Evolutionary conservation across 106 monocot species (phyloP).

Genomic region (Xerophyta viscosa): DNA sequence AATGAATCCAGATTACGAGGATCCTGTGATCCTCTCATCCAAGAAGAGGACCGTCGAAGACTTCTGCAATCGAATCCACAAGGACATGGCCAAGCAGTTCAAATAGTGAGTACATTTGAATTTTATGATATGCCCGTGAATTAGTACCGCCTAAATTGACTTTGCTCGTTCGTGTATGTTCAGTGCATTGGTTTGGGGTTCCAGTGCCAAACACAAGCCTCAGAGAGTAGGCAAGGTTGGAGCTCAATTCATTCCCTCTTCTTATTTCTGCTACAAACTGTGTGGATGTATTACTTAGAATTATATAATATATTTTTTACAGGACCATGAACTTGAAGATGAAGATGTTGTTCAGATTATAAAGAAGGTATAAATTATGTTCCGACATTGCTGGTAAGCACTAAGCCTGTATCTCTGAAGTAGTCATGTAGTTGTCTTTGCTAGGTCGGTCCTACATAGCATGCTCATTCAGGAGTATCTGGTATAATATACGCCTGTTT

Average conservation of each 20-base stretch:
- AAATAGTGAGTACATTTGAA: slow-evolving; percentile 7
- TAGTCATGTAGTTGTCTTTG: too few relatives aligned
- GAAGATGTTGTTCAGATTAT: slow-evolving; percentile 99
- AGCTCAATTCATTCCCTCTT: too few relatives aligned
- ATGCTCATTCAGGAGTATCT: too few relatives aligned
- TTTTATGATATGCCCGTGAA: too few relatives aligned
- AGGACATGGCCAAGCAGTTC: slow-evolving; percentile 97
- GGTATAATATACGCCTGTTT: too few relatives aligned
- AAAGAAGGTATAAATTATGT: slow-evolving; percentile 55
- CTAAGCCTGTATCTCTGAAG: too few relatives aligned
- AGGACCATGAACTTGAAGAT: slow-evolving; percentile 98
- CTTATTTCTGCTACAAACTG: background rate
- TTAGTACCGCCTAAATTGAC: too few relatives aligned
- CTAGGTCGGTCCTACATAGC: too few relatives aligned
- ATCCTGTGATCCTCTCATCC: slow-evolving; percentile 92
- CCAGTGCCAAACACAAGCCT: slow-evolving; percentile 92
- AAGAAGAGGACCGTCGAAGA: slow-evolving; percentile 77
- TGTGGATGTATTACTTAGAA: background rate
- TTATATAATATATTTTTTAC: slow-evolving; percentile 5
- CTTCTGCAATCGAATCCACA: slow-evolving; percentile 86
- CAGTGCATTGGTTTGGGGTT: slow-evolving; percentile 97
- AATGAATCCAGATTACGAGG: slow-evolving; percentile 97
- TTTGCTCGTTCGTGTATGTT: background rate
- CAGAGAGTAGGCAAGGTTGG: slow-evolving; percentile 96
- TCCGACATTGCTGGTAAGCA: too few relatives aligned